These are phyloP conservation scores for Epichloe gansuensis DNA, from an alignment of 2,329 filamentous ascomycete genomes.

Conservation along the genomic window DNA sequence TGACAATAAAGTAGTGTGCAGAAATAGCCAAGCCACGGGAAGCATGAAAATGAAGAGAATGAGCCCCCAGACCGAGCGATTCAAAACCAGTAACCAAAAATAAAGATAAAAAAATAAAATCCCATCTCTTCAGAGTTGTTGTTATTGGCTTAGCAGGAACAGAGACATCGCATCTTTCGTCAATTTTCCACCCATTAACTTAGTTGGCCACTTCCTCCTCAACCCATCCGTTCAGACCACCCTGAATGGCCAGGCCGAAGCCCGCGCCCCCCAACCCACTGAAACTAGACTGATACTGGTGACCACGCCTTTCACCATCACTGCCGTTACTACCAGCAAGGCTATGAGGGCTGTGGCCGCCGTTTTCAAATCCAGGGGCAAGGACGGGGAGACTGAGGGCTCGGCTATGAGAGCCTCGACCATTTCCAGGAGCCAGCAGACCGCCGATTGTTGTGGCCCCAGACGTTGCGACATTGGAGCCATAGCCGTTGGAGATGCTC, in stretches of 20 bases:
- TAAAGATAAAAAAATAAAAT: conserved; percentile 22
- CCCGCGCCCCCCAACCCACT: conserved; percentile 45
- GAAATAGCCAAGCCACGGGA: background rate
- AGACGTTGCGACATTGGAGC: conserved; percentile 36
- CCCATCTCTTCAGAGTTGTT: conserved; percentile 13
- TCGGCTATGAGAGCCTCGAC: conserved; percentile 54
- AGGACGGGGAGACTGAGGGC: conserved; percentile 77
- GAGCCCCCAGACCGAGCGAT: conserved; percentile 11
- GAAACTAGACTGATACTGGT: conserved; percentile 53
- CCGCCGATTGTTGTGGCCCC: conserved; percentile 61
- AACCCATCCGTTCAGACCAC: conserved; percentile 53
- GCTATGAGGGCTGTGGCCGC: conserved; percentile 38
- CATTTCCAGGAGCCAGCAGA: conserved; percentile 58
- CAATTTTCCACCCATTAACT: conserved; percentile 8
- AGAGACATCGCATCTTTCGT: background rate
- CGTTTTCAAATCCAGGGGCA: conserved; percentile 50
- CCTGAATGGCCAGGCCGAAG: conserved; percentile 50
- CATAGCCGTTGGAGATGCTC: conserved; percentile 52
- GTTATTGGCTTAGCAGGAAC: background rate
- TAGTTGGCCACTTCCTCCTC: conserved; percentile 53
- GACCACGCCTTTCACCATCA: conserved; percentile 46
- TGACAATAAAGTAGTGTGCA: background rate
- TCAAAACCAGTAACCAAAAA: conserved; percentile 11
- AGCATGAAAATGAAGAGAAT: conserved; percentile 7
- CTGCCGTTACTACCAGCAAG: conserved; percentile 30